Evolutionary conservation across 768 basidiomycete genomes (phyloP), one percentile per base, ranked within the genome.

Genomic region (Basidioascus undulatus): DNA sequence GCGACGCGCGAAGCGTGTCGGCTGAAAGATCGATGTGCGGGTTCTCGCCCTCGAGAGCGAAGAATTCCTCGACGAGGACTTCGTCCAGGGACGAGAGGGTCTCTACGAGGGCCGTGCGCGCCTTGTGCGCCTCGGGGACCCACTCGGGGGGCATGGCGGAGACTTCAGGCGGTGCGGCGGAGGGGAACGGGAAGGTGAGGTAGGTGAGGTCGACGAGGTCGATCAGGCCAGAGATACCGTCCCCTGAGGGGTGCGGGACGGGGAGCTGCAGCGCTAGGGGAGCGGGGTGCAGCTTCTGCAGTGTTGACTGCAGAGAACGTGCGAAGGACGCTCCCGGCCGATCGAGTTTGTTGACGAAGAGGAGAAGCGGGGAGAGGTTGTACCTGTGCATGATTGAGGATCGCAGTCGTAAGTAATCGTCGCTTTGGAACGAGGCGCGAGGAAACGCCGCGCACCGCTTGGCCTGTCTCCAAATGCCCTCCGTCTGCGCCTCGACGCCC

Each of bases 301-400:
- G 15, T 30, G 28, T 9, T 23, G 82, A 84, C n/a, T 65, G 49
- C 6, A 82, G 48, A 1, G 81, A 80, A 5, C 69, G 64, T 43
- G 63, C 64, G 51, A 81, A 72, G 1, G 79, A 83, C 4, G 82
- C 77, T 27, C 82, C 83, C 21, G 82, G 69, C 37, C 82, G 71
- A 56, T 86, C 82, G 34, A 84, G 65, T 55, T 86, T 86, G 62
- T 86, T 86, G 43, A 84, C 57, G 57, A 84, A 82, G 49, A 84
- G 63, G 39, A 86, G 66, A 39, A 79, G 64, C 11, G 77, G 75
- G 1, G 68, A 59, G 5, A 86, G 83, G n/a, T 65, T 65, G 57
- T 86, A 82, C 51, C 82, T 86, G 28, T 1, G 31, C n/a, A 39
- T 31, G 12, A 32, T 20, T 39, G 19, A 16, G 35, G 21, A 30